Percentiles rank a stretch among this genome's conserved stretches.
phyloP scores from a whole-genome alignment of 495 filamentous ascomycete genomes.

The Corynascus novoguineensis region DNA sequence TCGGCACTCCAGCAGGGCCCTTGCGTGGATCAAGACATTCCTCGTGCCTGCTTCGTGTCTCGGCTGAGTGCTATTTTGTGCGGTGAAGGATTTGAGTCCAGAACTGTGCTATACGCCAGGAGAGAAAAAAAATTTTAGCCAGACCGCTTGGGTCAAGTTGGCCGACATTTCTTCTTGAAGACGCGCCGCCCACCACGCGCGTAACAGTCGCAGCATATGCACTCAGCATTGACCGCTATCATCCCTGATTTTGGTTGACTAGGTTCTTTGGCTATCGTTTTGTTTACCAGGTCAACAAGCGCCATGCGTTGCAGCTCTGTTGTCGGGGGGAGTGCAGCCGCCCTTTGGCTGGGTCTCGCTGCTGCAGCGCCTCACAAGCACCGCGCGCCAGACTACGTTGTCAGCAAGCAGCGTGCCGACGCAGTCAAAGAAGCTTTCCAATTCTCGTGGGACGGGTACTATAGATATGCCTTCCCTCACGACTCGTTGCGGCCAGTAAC shows the following conservation, averaged over 20 bases:
- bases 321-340: not conserved
- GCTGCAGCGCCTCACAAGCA: not conserved
- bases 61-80: not conserved
- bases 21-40: not conserved
- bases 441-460: constrained; percentile 77
- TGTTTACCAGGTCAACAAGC: no score
- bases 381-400: constrained; percentile 20
- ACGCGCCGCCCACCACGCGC: not conserved
- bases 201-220: not conserved
- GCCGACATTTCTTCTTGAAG: not conserved
- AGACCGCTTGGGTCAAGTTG: not conserved
- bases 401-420: constrained; percentile 42
- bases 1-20: not conserved
- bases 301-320: constrained; percentile 3
- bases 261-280: not conserved
- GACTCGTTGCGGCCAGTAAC: constrained; percentile 69
- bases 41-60: not conserved
- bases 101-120: no score
- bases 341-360: not conserved
- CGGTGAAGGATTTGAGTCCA: no score
- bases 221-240: no score
- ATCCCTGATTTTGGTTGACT: not conserved
- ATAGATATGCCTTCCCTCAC: constrained; percentile 69
- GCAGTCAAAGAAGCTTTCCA: constrained; percentile 72
- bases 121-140: no score